Percentiles rank a stretch among this genome's conserved stretches.
Evolutionary conservation across 768 basidiomycete genomes (phyloP).

Genomic region (Trametes maxima): DNA sequence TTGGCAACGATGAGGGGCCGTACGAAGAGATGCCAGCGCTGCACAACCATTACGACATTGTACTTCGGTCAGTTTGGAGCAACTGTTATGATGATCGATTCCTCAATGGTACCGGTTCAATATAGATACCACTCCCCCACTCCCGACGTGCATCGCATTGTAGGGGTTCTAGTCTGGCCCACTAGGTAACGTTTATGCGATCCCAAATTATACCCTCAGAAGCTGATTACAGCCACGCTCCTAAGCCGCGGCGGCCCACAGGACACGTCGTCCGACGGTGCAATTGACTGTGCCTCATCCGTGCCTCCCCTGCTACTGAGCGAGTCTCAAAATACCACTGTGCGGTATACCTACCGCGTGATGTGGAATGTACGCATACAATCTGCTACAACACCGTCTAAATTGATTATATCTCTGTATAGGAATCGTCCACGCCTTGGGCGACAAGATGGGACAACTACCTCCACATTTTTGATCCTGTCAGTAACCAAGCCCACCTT

Average conservation of each 20-base stretch:
- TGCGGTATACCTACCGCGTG: conserved; percentile 88
- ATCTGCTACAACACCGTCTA: background rate
- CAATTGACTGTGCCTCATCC: conserved; percentile 53
- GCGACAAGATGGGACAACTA: conserved; percentile 98
- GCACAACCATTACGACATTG: conserved; percentile 93
- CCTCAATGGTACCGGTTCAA: background rate
- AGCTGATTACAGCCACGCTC: background rate
- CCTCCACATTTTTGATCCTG: conserved; percentile 87
- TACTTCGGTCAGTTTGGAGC: conserved; percentile 55
- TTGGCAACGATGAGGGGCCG: conserved; percentile 70
- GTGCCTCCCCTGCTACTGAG: conserved; percentile 57
- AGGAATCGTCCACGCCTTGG: conserved; percentile 90
- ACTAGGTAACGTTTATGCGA: conserved; percentile 37
- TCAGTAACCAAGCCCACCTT: conserved; percentile 9
- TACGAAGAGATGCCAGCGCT: conserved; percentile 65
- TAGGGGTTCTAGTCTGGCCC: conserved; percentile 91
- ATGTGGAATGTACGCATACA: conserved; percentile 63
- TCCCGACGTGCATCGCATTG: conserved; percentile 76
- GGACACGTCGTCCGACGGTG: conserved; percentile 31
- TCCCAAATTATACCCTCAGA: background rate
- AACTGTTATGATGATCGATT: background rate
- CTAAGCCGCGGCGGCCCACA: conserved; percentile 67
- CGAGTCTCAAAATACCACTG: conserved; percentile 58
- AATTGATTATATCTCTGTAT: background rate
- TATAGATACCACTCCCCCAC: conserved; percentile 79